Evolutionary conservation across 805 yeast genomes (phyloP).

Genomic region (Candida peoriensis): DNA sequence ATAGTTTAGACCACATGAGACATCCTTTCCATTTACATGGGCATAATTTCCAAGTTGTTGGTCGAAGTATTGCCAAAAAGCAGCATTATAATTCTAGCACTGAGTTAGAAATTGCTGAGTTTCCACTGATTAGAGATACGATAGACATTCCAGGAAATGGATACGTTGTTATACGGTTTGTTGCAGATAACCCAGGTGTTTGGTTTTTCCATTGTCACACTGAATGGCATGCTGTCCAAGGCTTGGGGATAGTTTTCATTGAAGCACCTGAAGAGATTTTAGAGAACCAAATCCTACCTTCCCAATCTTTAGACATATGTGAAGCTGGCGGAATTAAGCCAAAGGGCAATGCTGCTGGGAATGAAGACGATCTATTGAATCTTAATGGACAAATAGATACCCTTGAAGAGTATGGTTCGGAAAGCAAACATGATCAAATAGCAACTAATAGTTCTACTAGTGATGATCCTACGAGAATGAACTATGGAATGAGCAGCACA

Average conservation of each 20-base stretch:
- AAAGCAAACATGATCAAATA: too few species aligned
- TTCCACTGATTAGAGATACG: slow-evolving; percentile 67
- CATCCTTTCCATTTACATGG: slow-evolving; percentile 82
- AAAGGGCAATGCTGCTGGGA: slow-evolving; percentile 69
- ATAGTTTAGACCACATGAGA: slow-evolving; percentile 72
- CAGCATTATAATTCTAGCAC: slow-evolving; percentile 24
- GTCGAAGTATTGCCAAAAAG: slow-evolving; percentile 40
- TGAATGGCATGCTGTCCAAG: slow-evolving; percentile 81
- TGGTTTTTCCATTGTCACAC: slow-evolving; percentile 95
- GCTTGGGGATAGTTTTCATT: slow-evolving; percentile 63
- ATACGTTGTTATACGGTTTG: slow-evolving; percentile 60
- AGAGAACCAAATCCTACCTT: slow-evolving; percentile 32
- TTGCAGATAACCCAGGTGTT: slow-evolving; percentile 84
- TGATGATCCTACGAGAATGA: too few species aligned
- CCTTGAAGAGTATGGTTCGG: neutral
- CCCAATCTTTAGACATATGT: slow-evolving; percentile 47
- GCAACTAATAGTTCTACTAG: too few species aligned
- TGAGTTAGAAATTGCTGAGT: slow-evolving; percentile 36
- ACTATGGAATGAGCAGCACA: too few species aligned
- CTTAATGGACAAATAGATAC: slow-evolving; percentile 38
- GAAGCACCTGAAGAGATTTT: slow-evolving; percentile 63
- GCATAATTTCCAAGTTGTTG: slow-evolving; percentile 60
- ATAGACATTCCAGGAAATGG: slow-evolving; percentile 65
- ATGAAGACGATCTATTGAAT: slow-evolving; percentile 48
- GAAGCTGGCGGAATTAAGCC: slow-evolving; percentile 37